Conservation (phyloP, 2,329 filamentous ascomycete species). For the Aspergillus luchuensis region DNA sequence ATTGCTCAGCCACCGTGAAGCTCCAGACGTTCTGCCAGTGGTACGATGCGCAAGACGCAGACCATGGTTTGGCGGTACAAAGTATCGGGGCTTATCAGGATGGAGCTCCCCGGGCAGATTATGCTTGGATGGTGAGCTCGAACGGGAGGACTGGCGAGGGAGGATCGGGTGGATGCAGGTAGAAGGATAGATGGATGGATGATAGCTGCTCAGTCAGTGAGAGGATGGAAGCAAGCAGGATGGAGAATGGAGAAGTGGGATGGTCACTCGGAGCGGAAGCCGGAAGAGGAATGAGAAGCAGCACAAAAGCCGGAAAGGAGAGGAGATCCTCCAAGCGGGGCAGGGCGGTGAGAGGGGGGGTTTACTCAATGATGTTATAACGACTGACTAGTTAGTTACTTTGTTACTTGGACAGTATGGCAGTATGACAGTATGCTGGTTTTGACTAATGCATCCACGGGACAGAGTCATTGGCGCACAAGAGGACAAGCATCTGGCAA, state of each 20-base stretch:
- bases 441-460: too few species aligned
- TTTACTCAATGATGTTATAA: neutral
- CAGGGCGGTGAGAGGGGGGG: neutral
- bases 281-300: constrained; percentile 3
- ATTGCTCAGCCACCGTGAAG: constrained; percentile 32
- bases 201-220: too few species aligned
- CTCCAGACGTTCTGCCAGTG: constrained; percentile 29
- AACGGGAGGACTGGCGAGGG: neutral
- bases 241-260: too few species aligned
- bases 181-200: too few species aligned
- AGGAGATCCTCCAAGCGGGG: constrained; percentile 5
- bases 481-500: too few species aligned
- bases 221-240: too few species aligned
- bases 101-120: constrained; percentile 1
- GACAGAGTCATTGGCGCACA: too few species aligned
- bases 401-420: too few species aligned
- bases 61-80: constrained; percentile 26
- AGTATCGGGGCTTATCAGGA: constrained; percentile 1
- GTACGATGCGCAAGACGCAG: constrained; percentile 25
- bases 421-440: too few species aligned
- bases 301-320: neutral
- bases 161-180: neutral
- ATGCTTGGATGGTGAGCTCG: neutral
- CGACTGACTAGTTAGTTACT: too few species aligned
- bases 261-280: neutral